Evolutionary conservation across 2,329 filamentous ascomycete species (phyloP), one percentile per base, ranked within the genome.

Genomic region (Colletotrichum abscissum): DNA sequence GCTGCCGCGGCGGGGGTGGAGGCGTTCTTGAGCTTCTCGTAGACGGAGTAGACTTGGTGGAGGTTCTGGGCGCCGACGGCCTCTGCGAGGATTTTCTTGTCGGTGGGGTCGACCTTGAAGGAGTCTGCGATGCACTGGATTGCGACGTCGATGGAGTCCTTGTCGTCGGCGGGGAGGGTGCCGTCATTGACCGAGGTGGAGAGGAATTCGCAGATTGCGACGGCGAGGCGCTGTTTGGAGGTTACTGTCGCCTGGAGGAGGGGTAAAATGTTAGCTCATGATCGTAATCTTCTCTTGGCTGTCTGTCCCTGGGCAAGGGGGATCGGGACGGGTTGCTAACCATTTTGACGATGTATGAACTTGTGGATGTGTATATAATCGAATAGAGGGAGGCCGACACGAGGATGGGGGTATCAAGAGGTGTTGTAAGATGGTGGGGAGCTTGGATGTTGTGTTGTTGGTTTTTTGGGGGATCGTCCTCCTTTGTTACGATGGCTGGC

Each of bases 191-290:
- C 87, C 58, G 95, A 97, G 73, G 91, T 92, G 78, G 90, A 90
- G 74, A 99, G 93, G 88, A 98, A 99, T 86, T 98, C 95, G 87
- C 97, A 95, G 84, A 99, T 96, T 79, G 97, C 95, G 82, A 99
- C 94, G 83, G 97, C 97, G 76, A 99, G 93, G 86, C 95, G 95
- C 90, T 99, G 91, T 83, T 91, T 90, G 72, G 89, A 86, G 66
- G 87, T 86, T 35, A 63, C 60, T 56, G 86, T 84, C 73, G 86
- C 80, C 85, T 86, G 14, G 42, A n/a, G 26, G 66, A 19, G 42
- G 38, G 56, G 56, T 62, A 52, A 38, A 38, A 30, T 4, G 19
- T 68, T 42, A 63, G 57, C 58, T 28, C 2, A 35, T 19, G 19
- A 38, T 24, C 7, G 49, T 26, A 35, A 16, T 19, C 9, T 28